Conservation (phyloP, 2,329 filamentous ascomycete species). For the Ophiosphaerella narmari region DNA sequence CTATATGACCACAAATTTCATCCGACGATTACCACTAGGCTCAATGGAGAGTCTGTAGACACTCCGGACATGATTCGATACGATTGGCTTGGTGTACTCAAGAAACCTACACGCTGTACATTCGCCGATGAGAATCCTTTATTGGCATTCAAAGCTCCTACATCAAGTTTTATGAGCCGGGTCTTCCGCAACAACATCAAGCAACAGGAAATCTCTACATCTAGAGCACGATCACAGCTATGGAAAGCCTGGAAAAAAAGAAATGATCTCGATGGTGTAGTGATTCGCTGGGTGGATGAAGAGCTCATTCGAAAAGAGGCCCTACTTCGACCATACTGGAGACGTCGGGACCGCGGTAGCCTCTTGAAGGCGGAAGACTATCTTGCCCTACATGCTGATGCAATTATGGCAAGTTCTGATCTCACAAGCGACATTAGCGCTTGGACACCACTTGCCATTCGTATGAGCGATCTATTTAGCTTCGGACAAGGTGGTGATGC, state of each 20-base stretch:
- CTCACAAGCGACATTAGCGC: slow-evolving; percentile 57
- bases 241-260: slow-evolving; percentile 50
- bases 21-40: slow-evolving; percentile 45
- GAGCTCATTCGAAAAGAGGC: slow-evolving; percentile 43
- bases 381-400: slow-evolving; percentile 51
- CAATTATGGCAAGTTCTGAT: slow-evolving; percentile 58
- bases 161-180: slow-evolving; percentile 38
- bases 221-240: slow-evolving; percentile 44
- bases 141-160: slow-evolving; percentile 50
- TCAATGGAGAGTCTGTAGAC: slow-evolving; percentile 57
- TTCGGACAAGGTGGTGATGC: slow-evolving; percentile 60
- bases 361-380: slow-evolving; percentile 46
- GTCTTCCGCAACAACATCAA: slow-evolving; percentile 48
- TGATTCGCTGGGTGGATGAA: slow-evolving; percentile 49
- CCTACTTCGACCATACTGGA: slow-evolving; percentile 45
- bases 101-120: slow-evolving; percentile 45
- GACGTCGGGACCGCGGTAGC: slow-evolving; percentile 43
- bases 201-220: slow-evolving; percentile 45
- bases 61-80: slow-evolving; percentile 61
- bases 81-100: slow-evolving; percentile 48
- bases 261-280: slow-evolving; percentile 44
- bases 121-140: slow-evolving; percentile 58
- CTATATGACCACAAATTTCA: slow-evolving; percentile 49
- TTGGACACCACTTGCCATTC: slow-evolving; percentile 58
- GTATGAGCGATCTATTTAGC: slow-evolving; percentile 57